Conservation (phyloP, 805 yeast genomes). For the Allodekkera sacchari region DNA sequence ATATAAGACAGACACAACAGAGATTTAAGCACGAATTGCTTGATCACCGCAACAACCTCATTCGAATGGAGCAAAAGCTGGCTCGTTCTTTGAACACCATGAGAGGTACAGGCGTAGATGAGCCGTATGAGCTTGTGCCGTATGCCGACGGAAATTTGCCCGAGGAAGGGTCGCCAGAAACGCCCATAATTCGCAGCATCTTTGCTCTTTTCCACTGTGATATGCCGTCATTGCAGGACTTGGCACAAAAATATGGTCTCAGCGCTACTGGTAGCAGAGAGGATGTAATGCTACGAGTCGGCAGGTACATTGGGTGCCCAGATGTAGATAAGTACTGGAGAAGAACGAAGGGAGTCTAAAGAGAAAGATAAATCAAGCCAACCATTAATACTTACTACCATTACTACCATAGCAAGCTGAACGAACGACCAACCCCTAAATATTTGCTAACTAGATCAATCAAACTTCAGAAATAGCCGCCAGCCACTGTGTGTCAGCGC, state of each 20-base stretch:
- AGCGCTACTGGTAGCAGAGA: constrained; percentile 7
- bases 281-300: constrained; percentile 19
- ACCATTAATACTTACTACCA: no score
- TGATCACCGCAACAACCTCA: constrained; percentile 14
- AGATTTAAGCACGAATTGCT: constrained; percentile 13
- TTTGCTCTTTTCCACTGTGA: constrained; percentile 18
- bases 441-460: no score
- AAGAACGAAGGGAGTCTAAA: no score
- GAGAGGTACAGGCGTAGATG: constrained; percentile 24
- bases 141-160: constrained; percentile 20
- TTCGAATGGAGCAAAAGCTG: constrained; percentile 21
- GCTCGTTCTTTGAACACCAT: constrained; percentile 16
- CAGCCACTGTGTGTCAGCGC: no score
- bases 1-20: constrained; percentile 5
- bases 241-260: constrained; percentile 14
- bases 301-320: constrained; percentile 22
- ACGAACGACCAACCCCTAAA: no score
- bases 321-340: constrained; percentile 25
- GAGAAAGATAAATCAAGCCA: no score
- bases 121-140: constrained; percentile 21
- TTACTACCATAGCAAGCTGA: no score
- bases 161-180: constrained; percentile 9
- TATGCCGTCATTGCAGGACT: constrained; percentile 12
- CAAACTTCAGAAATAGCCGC: no score
- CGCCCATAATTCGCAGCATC: constrained; percentile 19